phyloP scores from a whole-genome alignment of 2,329 filamentous ascomycete species.

The Chlorencoelia australis region DNA sequence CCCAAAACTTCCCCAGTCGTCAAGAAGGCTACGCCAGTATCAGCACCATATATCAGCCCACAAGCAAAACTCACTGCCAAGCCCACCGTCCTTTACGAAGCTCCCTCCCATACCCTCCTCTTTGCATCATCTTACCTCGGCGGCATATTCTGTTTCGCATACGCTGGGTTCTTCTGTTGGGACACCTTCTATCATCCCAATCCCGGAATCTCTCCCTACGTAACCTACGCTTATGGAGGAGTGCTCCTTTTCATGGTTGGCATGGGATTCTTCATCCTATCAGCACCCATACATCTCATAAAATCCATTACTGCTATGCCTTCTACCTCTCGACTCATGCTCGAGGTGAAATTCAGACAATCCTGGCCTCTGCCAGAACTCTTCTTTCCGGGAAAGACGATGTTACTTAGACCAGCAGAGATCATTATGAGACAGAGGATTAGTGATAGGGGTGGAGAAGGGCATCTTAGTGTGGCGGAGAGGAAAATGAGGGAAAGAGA shows the following conservation, averaged over 20 bases:
- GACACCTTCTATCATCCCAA: slow-evolving; percentile 39
- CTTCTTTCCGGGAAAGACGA: slow-evolving; percentile 18
- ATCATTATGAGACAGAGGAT: slow-evolving; percentile 13
- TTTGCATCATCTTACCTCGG: slow-evolving; percentile 49
- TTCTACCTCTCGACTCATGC: slow-evolving; percentile 28
- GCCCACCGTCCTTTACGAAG: slow-evolving; percentile 53
- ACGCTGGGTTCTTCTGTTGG: slow-evolving; percentile 41
- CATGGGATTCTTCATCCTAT: slow-evolving; percentile 49
- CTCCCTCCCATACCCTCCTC: slow-evolving; percentile 53
- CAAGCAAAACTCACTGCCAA: slow-evolving; percentile 36
- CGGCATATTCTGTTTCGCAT: slow-evolving; percentile 42
- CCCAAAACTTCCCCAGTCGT: not conserved
- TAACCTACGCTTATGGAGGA: slow-evolving; percentile 45
- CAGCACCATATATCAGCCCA: slow-evolving; percentile 1
- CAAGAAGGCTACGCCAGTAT: not conserved
- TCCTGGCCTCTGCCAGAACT: slow-evolving; percentile 24
- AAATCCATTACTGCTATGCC: slow-evolving; percentile 28
- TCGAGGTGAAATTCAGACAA: slow-evolving; percentile 38
- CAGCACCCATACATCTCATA: slow-evolving; percentile 48
- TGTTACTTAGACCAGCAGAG: slow-evolving; percentile 17
- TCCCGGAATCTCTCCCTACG: slow-evolving; percentile 43
- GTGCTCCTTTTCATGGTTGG: slow-evolving; percentile 49
- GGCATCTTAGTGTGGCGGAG: slow-evolving; percentile 20
- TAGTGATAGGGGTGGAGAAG: too few relatives aligned
- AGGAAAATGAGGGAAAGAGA: slow-evolving; percentile 21